Base-by-base conservation (phyloP, 352 stramenopile genomes). In the Phytophthora chlamydospora region DNA sequence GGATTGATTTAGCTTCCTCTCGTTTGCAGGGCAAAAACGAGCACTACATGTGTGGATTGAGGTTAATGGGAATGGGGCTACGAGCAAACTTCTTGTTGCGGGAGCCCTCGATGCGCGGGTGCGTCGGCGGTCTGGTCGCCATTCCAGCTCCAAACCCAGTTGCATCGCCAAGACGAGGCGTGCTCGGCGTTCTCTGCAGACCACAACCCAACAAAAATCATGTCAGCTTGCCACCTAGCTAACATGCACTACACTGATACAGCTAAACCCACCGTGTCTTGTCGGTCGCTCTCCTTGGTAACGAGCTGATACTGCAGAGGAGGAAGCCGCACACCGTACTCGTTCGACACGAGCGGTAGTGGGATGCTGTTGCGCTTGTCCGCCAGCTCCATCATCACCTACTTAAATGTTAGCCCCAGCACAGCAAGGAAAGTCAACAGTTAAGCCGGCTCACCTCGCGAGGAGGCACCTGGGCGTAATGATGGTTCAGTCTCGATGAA, bases 341-440 rank as follows among this genome's bases (percentile, higher is more conserved):
- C 85, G 64, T 83, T 92, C 9, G 85, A 87, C 42, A 95, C 93
- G 6, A 71, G 70, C 32, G 87, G 87, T 7, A 95, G 59, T 9
- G 85, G 83, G 21, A 95, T 76, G 35, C 71, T 75, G 58, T 95
- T 95, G 52, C 85, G 80, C 65, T 94, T 93, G 29, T 95, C 81
- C 2, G 87, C 87, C 36, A 95, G 56, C 64, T 95, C 87, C 83
- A 95, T 93, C 71, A 90, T 90, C 32, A 95, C 48, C 85, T 95
- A 48, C 7, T 60, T 31, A 29, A 44, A 44, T 31, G 21, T 24
- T 24, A 24, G 21, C n/a, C 58, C 55, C 31, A 31, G 36, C 17
- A 64, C 6, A 29, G 39, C 24, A 36, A 53, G 9, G 4, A 47
- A 45, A 35, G 8, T 61, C 29, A 32, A 51, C 32, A 64, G 29